These are phyloP conservation scores for Barnettozyma siamensis DNA, from an alignment of 805 yeast genomes.

Conservation along the genomic window DNA sequence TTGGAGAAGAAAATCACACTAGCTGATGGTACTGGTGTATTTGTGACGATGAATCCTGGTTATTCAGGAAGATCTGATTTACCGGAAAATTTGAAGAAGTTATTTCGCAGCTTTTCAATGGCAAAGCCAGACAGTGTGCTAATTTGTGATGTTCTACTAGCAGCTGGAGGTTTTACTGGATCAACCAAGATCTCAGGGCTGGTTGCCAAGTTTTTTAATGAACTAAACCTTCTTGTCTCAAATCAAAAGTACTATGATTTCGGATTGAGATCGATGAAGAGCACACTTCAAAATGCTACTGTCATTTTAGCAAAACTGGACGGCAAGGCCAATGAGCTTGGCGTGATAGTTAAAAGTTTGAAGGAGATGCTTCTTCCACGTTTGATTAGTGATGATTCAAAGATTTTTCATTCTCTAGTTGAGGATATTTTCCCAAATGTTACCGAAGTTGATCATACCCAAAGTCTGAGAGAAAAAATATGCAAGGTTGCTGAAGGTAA, in stretches of 20 bases:
- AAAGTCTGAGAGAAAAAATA: constrained; percentile 25
- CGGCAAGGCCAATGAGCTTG: constrained; percentile 21
- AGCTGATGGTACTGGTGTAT: constrained; percentile 56
- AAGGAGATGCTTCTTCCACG: constrained; percentile 65
- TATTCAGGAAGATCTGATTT: constrained; percentile 77
- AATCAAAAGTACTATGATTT: constrained; percentile 80
- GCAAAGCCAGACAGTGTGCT: constrained; percentile 59
- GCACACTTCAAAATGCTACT: constrained; percentile 58
- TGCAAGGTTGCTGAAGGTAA: constrained; percentile 23
- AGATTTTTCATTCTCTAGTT: constrained; percentile 11
- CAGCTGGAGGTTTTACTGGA: constrained; percentile 61
- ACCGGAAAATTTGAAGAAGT: constrained; percentile 80
- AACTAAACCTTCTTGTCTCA: constrained; percentile 37
- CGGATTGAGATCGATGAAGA: constrained; percentile 78
- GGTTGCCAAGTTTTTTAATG: constrained; percentile 50
- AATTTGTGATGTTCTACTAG: constrained; percentile 68
- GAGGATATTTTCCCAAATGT: constrained; percentile 30
- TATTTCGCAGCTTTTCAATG: constrained; percentile 74
- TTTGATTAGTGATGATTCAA: constrained; percentile 50
- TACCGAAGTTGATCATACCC: constrained; percentile 21
- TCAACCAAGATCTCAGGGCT: constrained; percentile 39
- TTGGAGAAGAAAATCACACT: constrained; percentile 37
- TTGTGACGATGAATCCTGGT: constrained; percentile 87
- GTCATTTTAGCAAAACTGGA: constrained; percentile 22
- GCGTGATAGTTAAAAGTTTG: constrained; percentile 45